These are phyloP conservation scores for Xylariaceae sp. DNA, from an alignment of 2,329 filamentous ascomycete species.

Conservation along the genomic window DNA sequence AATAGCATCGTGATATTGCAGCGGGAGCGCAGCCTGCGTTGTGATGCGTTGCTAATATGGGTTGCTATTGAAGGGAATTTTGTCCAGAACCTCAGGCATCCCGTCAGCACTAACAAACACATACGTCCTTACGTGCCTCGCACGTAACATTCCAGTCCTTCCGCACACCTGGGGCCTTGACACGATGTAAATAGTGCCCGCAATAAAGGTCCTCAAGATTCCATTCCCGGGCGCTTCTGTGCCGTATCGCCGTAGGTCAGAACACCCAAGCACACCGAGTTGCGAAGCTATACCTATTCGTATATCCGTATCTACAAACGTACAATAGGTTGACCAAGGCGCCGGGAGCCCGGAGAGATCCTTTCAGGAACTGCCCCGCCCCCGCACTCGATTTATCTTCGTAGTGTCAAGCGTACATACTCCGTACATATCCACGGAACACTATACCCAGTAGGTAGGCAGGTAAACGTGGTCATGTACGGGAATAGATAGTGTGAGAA, in stretches of 20 bases:
- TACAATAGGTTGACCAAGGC: neutral
- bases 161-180: too few species aligned
- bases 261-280: too few species aligned
- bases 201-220: neutral
- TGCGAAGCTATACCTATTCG: too few species aligned
- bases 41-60: neutral
- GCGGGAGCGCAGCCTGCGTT: slow-evolving; percentile 4
- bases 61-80: slow-evolving; percentile 2
- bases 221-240: too few species aligned
- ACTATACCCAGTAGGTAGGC: neutral
- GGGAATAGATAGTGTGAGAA: neutral
- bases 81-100: slow-evolving; percentile 8
- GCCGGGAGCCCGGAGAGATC: neutral
- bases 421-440: neutral
- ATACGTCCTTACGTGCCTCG: neutral
- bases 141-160: slow-evolving; percentile 15
- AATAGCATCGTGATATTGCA: neutral
- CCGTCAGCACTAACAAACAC: slow-evolving; percentile 15
- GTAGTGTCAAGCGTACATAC: neutral
- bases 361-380: slow-evolving; percentile 5
- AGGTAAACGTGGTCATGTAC: neutral
- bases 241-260: too few species aligned
- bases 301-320: too few species aligned
- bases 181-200: too few species aligned
- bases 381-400: slow-evolving; percentile 2